A percentile compares a stretch with the other conserved stretches of the same genome.
These are phyloP conservation scores for Penicillium verhagenii DNA, from an alignment of 495 filamentous ascomycete genomes.

Conservation along the genomic window DNA sequence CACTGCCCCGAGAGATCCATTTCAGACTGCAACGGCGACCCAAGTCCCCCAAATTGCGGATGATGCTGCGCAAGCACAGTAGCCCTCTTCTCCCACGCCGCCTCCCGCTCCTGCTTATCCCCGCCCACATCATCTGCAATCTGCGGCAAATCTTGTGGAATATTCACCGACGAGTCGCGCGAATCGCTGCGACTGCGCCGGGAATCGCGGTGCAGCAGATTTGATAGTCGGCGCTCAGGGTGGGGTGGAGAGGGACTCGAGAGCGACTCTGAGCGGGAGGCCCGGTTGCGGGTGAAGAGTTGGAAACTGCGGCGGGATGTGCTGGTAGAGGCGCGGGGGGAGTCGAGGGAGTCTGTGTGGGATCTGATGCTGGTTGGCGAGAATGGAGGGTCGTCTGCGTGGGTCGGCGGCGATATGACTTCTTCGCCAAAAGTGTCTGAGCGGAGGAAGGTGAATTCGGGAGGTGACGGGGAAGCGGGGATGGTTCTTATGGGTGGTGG, in stretches of 20 bases:
- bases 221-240: constrained; percentile 57
- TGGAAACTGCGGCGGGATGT: constrained; percentile 47
- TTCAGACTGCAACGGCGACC: constrained; percentile 14
- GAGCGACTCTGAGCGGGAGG: constrained; percentile 40
- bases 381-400: constrained; percentile 21
- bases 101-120: constrained; percentile 52
- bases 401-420: constrained; percentile 64
- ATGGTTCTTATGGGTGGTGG: not conserved
- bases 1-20: constrained; percentile 15
- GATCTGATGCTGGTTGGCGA: not conserved
- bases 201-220: constrained; percentile 63
- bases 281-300: constrained; percentile 44
- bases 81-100: constrained; percentile 83
- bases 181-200: constrained; percentile 54
- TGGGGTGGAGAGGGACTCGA: constrained; percentile 26
- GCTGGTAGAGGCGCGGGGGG: constrained; percentile 17
- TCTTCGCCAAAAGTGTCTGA: constrained; percentile 80
- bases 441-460: constrained; percentile 81
- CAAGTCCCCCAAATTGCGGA: constrained; percentile 35
- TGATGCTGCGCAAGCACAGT: constrained; percentile 77
- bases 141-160: constrained; percentile 77
- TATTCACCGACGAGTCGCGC: constrained; percentile 60
- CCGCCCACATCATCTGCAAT: constrained; percentile 50
- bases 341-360: constrained; percentile 1
- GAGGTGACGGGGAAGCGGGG: constrained; percentile 37